A percentile compares a stretch with the other conserved stretches of the same genome.
These are phyloP conservation scores for Quercus mongolica DNA, from an alignment of 306 rosid genomes.

Conservation along the genomic window DNA sequence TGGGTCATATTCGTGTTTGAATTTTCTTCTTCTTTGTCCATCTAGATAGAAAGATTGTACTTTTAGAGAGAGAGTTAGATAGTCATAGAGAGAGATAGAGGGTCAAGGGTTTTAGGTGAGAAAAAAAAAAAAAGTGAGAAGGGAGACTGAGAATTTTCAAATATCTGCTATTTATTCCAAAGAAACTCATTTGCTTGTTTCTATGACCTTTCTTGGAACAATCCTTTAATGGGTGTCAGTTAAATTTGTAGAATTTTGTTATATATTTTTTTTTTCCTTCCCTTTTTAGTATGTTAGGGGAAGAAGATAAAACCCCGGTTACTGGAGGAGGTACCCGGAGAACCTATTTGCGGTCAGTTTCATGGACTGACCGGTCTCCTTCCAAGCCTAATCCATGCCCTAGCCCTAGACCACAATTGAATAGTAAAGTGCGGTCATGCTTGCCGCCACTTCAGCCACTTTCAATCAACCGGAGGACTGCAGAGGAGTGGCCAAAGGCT, in stretches of 20 bases:
- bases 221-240: constrained; percentile 40
- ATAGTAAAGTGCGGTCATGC: constrained; percentile 46
- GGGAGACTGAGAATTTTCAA: constrained; percentile 25
- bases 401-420: constrained; percentile 38
- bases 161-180: constrained; percentile 30
- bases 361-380: constrained; percentile 83
- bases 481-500: constrained; percentile 78
- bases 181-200: constrained; percentile 16
- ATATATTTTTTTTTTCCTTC: neutral
- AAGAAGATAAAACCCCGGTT: constrained; percentile 36
- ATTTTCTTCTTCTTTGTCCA: constrained; percentile 25
- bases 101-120: constrained; percentile 82
- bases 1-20: constrained; percentile 49
- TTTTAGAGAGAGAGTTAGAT: constrained; percentile 26
- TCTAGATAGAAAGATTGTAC: constrained; percentile 13
- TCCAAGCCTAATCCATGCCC: constrained; percentile 29
- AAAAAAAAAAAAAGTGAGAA: constrained; percentile 7
- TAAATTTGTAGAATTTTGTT: constrained; percentile 15
- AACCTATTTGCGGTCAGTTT: constrained; percentile 61
- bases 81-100: constrained; percentile 14
- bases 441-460: constrained; percentile 88
- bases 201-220: constrained; percentile 26
- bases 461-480: constrained; percentile 48
- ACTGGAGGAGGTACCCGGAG: constrained; percentile 36
- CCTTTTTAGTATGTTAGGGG: constrained; percentile 47